A percentile compares a stretch with the other conserved stretches of the same genome.
These are phyloP conservation scores for Acaromyces ingoldii DNA, from an alignment of 1,284 basidiomycete species.

Conservation along the genomic window DNA sequence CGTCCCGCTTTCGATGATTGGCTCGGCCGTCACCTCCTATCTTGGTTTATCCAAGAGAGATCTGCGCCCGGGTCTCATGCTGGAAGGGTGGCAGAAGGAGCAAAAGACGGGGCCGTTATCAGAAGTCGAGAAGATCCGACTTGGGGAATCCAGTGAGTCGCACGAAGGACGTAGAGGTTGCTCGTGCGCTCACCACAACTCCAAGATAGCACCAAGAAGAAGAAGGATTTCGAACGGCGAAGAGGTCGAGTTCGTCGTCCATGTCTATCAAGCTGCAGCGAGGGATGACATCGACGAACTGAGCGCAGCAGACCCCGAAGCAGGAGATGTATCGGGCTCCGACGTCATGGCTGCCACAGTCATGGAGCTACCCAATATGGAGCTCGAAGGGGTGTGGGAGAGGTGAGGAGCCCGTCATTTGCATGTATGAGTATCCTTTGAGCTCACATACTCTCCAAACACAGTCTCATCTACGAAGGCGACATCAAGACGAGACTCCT, in stretches of 20 bases:
- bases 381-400: conserved; percentile 81
- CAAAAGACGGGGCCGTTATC: too few relatives aligned
- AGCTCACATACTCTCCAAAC: background rate
- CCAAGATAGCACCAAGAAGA: too few relatives aligned
- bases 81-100: too few relatives aligned
- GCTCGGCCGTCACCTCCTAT: too few relatives aligned
- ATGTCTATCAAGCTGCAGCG: conserved; percentile 77
- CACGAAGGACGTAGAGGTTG: too few relatives aligned
- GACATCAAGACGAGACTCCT: conserved; percentile 82
- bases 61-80: too few relatives aligned
- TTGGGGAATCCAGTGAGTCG: too few relatives aligned
- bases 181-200: too few relatives aligned
- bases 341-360: conserved; percentile 75
- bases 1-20: too few relatives aligned
- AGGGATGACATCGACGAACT: conserved; percentile 72
- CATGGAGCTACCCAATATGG: conserved; percentile 72
- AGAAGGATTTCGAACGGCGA: too few relatives aligned
- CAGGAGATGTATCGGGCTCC: conserved; percentile 58
- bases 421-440: background rate
- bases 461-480: conserved; percentile 77
- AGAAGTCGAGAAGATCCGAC: too few relatives aligned
- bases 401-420: conserved; percentile 47
- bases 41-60: too few relatives aligned
- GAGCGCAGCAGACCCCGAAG: conserved; percentile 57
- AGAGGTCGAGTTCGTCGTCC: conserved; percentile 56